Evolutionary conservation across 2,329 filamentous ascomycete genomes (phyloP), one percentile per base, ranked within the genome.

Genomic region (Cordyceps fumosorosea): DNA sequence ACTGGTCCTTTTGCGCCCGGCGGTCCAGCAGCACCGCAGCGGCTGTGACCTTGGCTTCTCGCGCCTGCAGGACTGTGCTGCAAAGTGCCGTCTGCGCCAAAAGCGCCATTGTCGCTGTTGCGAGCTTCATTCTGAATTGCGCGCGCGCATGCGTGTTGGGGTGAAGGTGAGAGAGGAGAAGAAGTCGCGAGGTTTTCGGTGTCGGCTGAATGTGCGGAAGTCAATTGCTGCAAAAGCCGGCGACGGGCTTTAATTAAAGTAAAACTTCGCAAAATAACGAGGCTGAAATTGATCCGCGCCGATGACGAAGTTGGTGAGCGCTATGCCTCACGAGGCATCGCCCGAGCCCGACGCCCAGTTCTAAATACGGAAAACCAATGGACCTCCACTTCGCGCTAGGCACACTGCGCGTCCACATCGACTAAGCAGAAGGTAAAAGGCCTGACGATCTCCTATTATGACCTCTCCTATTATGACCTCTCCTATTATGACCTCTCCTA

Each of bases 231-330:
- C 5, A 58, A 51, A n/a, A 57, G n/a, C 14, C 16, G 14, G 24
- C 40, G 5, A 40, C n/a, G 18, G 40, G 40, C 51, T 12, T 18
- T 24, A 61, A 29, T 47, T 50, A 54, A 47, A 26, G 26, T 26
- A 47, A 20, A 32, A 48, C 16, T 20, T 5, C n/a, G 22, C 26
- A 5, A 60, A 12, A 18, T 6, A 26, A 44, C 26, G 24, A 48
- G 51, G 51, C 51, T 48, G 58, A 61, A 40, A 48, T 20, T 22
- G 24, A 60, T 60, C 26, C 7, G 16, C 22, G 22, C 20, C 44
- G 5, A 61, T 50, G 58, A 50, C 58, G 58, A 47, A 37, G 58
- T 37, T 61, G 40, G 58, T 61, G 58, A 61, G 58, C 58, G 22
- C 58, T 61, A 54, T 60, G 24, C 48, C 48, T 6, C 12, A 60